Conservation (phyloP, 2,329 filamentous ascomycete genomes). For the Ascochyta koolunga region DNA sequence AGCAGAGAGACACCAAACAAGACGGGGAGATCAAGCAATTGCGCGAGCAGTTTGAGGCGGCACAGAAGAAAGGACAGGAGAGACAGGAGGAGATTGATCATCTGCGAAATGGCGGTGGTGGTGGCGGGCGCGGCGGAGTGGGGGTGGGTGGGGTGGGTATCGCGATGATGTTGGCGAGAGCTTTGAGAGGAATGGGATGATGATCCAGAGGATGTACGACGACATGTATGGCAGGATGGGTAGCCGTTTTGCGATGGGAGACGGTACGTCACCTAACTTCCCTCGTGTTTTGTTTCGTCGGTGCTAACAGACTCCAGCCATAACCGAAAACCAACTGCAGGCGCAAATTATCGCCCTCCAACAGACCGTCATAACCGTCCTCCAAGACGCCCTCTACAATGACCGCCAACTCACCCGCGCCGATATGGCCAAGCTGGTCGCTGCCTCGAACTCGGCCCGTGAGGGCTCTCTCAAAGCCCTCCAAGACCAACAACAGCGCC, state of each 20-base stretch:
- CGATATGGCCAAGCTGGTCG: slow-evolving; percentile 49
- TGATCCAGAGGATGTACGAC: slow-evolving; percentile 48
- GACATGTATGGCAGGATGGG: slow-evolving; percentile 46
- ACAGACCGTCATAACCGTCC: slow-evolving; percentile 52
- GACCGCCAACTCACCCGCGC: slow-evolving; percentile 47
- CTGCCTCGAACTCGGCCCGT: slow-evolving; percentile 50
- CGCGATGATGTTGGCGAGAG: slow-evolving; percentile 41
- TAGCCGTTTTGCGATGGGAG: slow-evolving; percentile 47
- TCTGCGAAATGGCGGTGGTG: slow-evolving; percentile 21
- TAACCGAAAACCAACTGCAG: slow-evolving; percentile 52
- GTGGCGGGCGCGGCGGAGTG: slow-evolving; percentile 3
- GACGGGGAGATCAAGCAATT: slow-evolving; percentile 44
- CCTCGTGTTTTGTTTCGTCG: too few species aligned
- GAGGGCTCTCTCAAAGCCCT: slow-evolving; percentile 50
- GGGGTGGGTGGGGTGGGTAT: slow-evolving; percentile 7
- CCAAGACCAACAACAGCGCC: slow-evolving; percentile 42
- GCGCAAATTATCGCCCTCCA: slow-evolving; percentile 52
- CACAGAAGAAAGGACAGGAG: slow-evolving; percentile 33
- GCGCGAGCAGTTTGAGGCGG: slow-evolving; percentile 37
- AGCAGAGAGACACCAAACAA: slow-evolving; percentile 45
- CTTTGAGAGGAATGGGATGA: slow-evolving; percentile 40
- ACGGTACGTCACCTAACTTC: slow-evolving; percentile 37
- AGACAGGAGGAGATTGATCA: slow-evolving; percentile 34
- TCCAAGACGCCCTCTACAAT: slow-evolving; percentile 52
- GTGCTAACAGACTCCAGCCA: slow-evolving; percentile 32